A percentile compares a stretch with the other conserved stretches of the same genome.
Conservation (phyloP, 345 rosid species). For the Turritis glabra region DNA sequence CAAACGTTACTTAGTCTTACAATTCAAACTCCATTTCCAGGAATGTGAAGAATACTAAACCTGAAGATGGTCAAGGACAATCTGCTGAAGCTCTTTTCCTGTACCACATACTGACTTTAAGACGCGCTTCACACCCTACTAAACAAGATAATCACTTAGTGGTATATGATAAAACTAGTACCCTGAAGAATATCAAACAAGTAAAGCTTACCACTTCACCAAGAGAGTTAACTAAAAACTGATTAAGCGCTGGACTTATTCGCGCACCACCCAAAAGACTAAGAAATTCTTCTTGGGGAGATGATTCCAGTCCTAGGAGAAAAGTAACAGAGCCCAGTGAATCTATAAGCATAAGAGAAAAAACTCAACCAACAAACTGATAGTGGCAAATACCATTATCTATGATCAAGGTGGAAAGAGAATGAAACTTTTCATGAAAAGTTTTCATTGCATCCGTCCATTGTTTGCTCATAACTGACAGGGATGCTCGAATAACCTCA, state of each 20-base stretch:
- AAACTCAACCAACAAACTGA: conserved; percentile 1
- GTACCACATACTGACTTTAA: conserved; percentile 81
- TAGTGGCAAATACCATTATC: conserved; percentile 62
- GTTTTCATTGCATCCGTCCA: conserved; percentile 85
- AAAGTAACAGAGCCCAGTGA: conserved; percentile 28
- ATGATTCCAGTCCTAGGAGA: conserved; percentile 71
- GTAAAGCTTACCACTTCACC: conserved; percentile 72
- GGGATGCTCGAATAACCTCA: conserved; percentile 72
- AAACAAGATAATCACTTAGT: conserved; percentile 31
- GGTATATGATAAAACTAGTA: conserved; percentile 11
- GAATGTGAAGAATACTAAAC: conserved; percentile 41
- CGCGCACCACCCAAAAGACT: conserved; percentile 91
- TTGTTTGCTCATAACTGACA: conserved; percentile 79
- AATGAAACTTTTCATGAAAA: conserved; percentile 79
- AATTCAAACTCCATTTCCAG: conserved; percentile 2
- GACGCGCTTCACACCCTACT: conserved; percentile 86
- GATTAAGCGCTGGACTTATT: conserved; percentile 88
- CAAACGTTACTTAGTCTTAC: not conserved
- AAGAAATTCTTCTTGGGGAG: conserved; percentile 92
- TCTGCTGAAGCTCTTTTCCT: conserved; percentile 84
- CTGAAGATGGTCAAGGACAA: conserved; percentile 91
- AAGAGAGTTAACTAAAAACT: conserved; percentile 82
- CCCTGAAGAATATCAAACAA: conserved; percentile 21
- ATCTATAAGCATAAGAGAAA: conserved; percentile 14
- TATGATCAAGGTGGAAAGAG: conserved; percentile 62